Evolutionary conservation across 805 yeast species (phyloP).

Genomic region (Saccharomycopsis javanensis): DNA sequence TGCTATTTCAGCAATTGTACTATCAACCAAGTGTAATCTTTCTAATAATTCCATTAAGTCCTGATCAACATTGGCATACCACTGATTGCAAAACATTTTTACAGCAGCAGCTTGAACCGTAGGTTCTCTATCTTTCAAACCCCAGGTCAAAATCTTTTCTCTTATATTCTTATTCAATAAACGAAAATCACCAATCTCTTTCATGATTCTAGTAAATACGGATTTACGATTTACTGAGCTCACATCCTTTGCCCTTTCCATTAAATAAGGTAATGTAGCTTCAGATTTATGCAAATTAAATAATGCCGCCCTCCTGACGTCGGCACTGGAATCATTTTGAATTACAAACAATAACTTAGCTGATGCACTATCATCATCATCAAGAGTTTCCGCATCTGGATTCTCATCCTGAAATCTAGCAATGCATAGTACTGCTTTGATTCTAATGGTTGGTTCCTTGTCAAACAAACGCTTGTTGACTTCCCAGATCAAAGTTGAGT

Average conservation of each 20-base stretch:
- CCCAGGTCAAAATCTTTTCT: slow-evolving; percentile 69
- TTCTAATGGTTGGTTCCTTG: slow-evolving; percentile 67
- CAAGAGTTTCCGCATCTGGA: slow-evolving; percentile 24
- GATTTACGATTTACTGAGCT: slow-evolving; percentile 63
- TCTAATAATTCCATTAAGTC: slow-evolving; percentile 67
- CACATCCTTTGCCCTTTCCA: slow-evolving; percentile 77
- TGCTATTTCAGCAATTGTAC: slow-evolving; percentile 58
- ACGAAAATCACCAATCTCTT: slow-evolving; percentile 56
- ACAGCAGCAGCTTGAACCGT: slow-evolving; percentile 63
- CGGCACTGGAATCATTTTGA: slow-evolving; percentile 75
- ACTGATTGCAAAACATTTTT: slow-evolving; percentile 55
- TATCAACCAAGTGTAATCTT: slow-evolving; percentile 57
- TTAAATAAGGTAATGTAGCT: slow-evolving; percentile 44
- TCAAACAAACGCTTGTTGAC: slow-evolving; percentile 58
- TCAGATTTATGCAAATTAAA: slow-evolving; percentile 52
- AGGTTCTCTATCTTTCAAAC: slow-evolving; percentile 77
- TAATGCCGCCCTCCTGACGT: slow-evolving; percentile 79
- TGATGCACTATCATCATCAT: slow-evolving; percentile 37
- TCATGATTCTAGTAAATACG: slow-evolving; percentile 58
- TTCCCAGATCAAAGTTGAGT: slow-evolving; percentile 50
- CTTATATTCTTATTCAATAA: slow-evolving; percentile 44
- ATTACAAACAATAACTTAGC: slow-evolving; percentile 40
- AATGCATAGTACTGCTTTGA: slow-evolving; percentile 75
- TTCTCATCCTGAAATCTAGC: slow-evolving; percentile 56
- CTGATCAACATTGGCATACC: slow-evolving; percentile 62